These are phyloP conservation scores for Ophiostoma sp. DNA, from an alignment of 2,329 filamentous ascomycete species.

Conservation along the genomic window DNA sequence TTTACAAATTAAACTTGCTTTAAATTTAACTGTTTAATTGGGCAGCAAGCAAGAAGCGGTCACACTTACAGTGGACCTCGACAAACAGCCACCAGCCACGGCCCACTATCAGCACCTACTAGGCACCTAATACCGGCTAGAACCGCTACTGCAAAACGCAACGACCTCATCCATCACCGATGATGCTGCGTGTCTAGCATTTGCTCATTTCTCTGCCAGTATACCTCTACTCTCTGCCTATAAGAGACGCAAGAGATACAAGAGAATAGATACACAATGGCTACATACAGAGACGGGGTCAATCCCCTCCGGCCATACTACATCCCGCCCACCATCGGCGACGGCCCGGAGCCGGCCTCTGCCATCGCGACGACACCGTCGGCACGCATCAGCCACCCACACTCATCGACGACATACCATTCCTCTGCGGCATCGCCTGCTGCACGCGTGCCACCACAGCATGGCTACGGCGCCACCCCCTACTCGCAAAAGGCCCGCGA, in stretches of 20 bases:
- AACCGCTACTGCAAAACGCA: constrained; percentile 10
- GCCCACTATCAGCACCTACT: neutral
- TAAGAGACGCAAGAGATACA: neutral
- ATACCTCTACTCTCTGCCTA: neutral
- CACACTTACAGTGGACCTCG: constrained; percentile 8
- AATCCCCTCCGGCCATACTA: constrained; percentile 69
- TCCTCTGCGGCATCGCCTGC: neutral
- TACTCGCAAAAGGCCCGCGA: constrained; percentile 68
- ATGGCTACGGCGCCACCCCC: constrained; percentile 40
- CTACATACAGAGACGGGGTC: constrained; percentile 43
- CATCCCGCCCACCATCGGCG: constrained; percentile 54
- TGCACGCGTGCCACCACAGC: constrained; percentile 40
- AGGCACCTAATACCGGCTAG: constrained; percentile 4
- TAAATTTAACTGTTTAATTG: constrained; percentile 7
- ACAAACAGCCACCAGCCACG: neutral
- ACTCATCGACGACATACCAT: neutral
- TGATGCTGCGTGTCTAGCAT: neutral
- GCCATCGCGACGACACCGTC: constrained; percentile 32
- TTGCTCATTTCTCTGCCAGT: neutral
- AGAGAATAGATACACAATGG: constrained; percentile 35
- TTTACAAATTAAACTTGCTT: constrained; percentile 1
- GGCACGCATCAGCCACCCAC: constrained; percentile 23
- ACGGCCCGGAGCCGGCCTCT: constrained; percentile 37
- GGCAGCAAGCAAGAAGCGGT: constrained; percentile 1
- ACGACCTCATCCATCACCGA: constrained; percentile 5